A percentile compares a stretch with the other conserved stretches of the same genome.
phyloP scores from a whole-genome alignment of 495 filamentous ascomycete genomes.

The Articulospora tetracladia region DNA sequence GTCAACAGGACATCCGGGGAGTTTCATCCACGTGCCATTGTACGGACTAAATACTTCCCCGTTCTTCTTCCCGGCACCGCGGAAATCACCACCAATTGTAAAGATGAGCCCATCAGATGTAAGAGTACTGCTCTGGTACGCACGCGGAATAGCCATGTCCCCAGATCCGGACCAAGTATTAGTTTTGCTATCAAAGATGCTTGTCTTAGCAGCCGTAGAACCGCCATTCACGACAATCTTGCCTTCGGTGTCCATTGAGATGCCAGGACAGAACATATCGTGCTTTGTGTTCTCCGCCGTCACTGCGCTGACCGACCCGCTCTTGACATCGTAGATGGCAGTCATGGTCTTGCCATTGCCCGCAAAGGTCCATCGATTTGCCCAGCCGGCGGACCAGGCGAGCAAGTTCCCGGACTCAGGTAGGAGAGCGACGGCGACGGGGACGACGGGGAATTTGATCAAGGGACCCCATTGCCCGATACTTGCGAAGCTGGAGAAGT shows the following conservation, averaged over 20 bases:
- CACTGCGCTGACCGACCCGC: slow-evolving; percentile 25
- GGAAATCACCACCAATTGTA: slow-evolving; percentile 58
- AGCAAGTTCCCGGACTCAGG: slow-evolving; percentile 34
- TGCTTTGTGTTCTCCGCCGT: slow-evolving; percentile 50
- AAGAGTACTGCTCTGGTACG: slow-evolving; percentile 52
- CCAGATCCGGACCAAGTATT: slow-evolving; percentile 31
- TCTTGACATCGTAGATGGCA: slow-evolving; percentile 24
- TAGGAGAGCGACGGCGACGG: slow-evolving; percentile 31
- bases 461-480: slow-evolving; percentile 44
- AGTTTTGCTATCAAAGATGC: slow-evolving; percentile 37
- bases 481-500: background rate
- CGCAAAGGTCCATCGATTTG: slow-evolving; percentile 24
- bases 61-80: slow-evolving; percentile 39
- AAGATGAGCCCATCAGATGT: slow-evolving; percentile 53
- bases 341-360: slow-evolving; percentile 39
- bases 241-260: slow-evolving; percentile 46
- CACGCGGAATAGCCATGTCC: slow-evolving; percentile 46
- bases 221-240: slow-evolving; percentile 51
- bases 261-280: slow-evolving; percentile 62
- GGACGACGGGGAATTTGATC: slow-evolving; percentile 48
- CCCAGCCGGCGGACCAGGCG: slow-evolving; percentile 41
- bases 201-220: slow-evolving; percentile 36
- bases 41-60: slow-evolving; percentile 50
- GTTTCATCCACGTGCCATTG: slow-evolving; percentile 22
- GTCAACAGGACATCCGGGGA: slow-evolving; percentile 34